phyloP scores from a whole-genome alignment of 805 yeast genomes.

The Nakazawaea holstii region DNA sequence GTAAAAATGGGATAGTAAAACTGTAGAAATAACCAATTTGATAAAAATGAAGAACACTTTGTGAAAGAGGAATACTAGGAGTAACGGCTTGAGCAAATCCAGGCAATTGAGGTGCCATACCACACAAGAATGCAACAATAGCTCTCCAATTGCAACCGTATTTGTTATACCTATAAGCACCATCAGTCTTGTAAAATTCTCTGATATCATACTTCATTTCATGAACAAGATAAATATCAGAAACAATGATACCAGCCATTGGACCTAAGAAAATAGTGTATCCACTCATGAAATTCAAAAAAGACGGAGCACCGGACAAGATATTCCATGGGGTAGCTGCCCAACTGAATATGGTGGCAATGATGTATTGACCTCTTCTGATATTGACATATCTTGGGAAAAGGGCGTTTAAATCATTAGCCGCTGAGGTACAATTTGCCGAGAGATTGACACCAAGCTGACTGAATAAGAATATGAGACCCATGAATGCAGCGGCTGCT shows the following conservation, averaged over 20 bases:
- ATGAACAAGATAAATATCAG: conserved; percentile 62
- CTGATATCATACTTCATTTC: conserved; percentile 67
- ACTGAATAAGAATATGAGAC: conserved; percentile 65
- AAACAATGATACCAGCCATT: conserved; percentile 69
- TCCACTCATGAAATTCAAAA: conserved; percentile 75
- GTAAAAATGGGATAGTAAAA: conserved; percentile 21
- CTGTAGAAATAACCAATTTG: conserved; percentile 26
- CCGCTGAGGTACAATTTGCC: conserved; percentile 66
- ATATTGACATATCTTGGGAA: conserved; percentile 62
- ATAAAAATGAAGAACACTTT: conserved; percentile 22
- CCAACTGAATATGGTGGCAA: conserved; percentile 61
- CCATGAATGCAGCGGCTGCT: conserved; percentile 73
- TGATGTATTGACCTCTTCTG: conserved; percentile 74
- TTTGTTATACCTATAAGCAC: conserved; percentile 53
- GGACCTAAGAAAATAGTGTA: conserved; percentile 85
- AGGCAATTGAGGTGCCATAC: conserved; percentile 76
- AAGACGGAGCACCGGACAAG: conserved; percentile 59
- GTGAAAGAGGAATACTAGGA: conserved; percentile 17
- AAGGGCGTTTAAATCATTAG: conserved; percentile 65
- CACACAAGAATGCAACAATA: conserved; percentile 70
- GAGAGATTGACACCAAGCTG: conserved; percentile 76
- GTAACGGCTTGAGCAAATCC: conserved; percentile 54
- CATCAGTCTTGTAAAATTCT: conserved; percentile 44
- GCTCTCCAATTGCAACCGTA: conserved; percentile 84
- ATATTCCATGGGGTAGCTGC: conserved; percentile 82